Conservation (phyloP, 2,329 filamentous ascomycete species). For the Seiridium cupressi region DNA sequence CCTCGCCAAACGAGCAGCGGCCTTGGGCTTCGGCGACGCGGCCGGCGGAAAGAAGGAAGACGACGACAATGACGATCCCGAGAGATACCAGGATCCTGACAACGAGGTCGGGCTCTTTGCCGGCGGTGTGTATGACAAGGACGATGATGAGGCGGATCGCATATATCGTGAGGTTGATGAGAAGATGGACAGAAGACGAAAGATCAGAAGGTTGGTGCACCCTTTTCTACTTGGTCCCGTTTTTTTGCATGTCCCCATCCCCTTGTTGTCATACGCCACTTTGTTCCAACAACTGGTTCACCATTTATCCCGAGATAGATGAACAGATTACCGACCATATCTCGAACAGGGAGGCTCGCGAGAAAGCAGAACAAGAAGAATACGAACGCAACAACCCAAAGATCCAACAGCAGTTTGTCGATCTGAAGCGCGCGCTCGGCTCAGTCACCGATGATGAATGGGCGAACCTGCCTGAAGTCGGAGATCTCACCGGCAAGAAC, state of each 20-base stretch:
- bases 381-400: slow-evolving; percentile 98
- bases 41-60: slow-evolving; percentile 62
- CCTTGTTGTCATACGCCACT: neutral
- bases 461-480: slow-evolving; percentile 92
- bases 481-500: slow-evolving; percentile 94
- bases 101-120: slow-evolving; percentile 96
- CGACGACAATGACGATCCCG: slow-evolving; percentile 71
- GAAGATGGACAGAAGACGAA: slow-evolving; percentile 90
- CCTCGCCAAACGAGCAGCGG: slow-evolving; percentile 87
- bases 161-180: slow-evolving; percentile 97
- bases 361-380: slow-evolving; percentile 86
- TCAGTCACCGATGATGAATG: slow-evolving; percentile 93
- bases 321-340: slow-evolving; percentile 76
- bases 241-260: neutral
- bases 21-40: slow-evolving; percentile 68
- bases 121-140: slow-evolving; percentile 92
- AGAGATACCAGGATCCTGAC: slow-evolving; percentile 91
- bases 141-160: slow-evolving; percentile 95
- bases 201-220: slow-evolving; percentile 75
- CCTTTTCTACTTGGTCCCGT: slow-evolving; percentile 16
- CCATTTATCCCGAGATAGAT: slow-evolving; percentile 60
- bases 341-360: slow-evolving; percentile 84
- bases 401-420: slow-evolving; percentile 96
- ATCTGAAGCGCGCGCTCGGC: slow-evolving; percentile 85
- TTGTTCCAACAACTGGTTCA: slow-evolving; percentile 56